Evolutionary conservation across 805 yeast species (phyloP).

Genomic region (Schwanniomyces occidentalis): DNA sequence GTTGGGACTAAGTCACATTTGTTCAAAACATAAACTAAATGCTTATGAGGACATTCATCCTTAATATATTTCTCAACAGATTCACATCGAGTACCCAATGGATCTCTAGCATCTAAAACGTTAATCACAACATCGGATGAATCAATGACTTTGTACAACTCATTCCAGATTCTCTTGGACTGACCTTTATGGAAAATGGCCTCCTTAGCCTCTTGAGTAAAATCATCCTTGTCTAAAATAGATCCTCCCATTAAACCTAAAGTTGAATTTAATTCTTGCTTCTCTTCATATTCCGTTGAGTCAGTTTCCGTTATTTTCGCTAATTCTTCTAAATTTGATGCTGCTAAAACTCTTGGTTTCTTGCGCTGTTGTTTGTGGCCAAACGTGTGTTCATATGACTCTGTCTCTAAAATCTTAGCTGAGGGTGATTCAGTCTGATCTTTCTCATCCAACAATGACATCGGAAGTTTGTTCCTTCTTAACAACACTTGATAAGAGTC

Average conservation of each 20-base stretch:
- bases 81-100: slow-evolving; percentile 91
- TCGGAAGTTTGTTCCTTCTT: slow-evolving; percentile 89
- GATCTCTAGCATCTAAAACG: slow-evolving; percentile 97
- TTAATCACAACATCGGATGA: slow-evolving; percentile 97
- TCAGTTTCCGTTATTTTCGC: slow-evolving; percentile 59
- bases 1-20: slow-evolving; percentile 98
- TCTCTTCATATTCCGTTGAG: slow-evolving; percentile 64
- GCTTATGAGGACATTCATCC: slow-evolving; percentile 96
- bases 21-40: slow-evolving; percentile 89
- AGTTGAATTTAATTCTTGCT: slow-evolving; percentile 71
- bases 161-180: slow-evolving; percentile 98
- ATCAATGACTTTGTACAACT: slow-evolving; percentile 92
- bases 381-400: slow-evolving; percentile 75
- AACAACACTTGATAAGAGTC: slow-evolving; percentile 84
- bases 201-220: slow-evolving; percentile 89
- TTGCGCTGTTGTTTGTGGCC: slow-evolving; percentile 96
- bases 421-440: slow-evolving; percentile 75
- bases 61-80: slow-evolving; percentile 90
- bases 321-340: slow-evolving; percentile 77
- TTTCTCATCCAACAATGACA: slow-evolving; percentile 90
- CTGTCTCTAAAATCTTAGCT: slow-evolving; percentile 83
- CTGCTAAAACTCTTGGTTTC: slow-evolving; percentile 75
- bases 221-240: slow-evolving; percentile 65
- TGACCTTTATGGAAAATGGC: slow-evolving; percentile 96
- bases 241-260: slow-evolving; percentile 78